Base-by-base conservation (phyloP, 73 alveolate species). In the Paramecium sexaurelia region DNA sequence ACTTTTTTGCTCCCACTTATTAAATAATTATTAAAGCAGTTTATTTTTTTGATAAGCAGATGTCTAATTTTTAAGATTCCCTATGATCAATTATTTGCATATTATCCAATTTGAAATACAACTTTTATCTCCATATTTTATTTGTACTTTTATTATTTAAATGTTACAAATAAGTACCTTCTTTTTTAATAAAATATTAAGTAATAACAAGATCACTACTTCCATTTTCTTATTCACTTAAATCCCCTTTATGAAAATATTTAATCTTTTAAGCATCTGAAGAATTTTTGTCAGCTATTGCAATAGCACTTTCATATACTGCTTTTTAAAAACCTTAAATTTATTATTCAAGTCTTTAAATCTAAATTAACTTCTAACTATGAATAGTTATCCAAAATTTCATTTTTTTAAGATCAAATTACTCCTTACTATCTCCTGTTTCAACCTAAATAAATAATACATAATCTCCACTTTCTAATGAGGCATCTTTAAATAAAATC, bases 211-310 rank as follows among this genome's bases (percentile, higher is more conserved):
- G 41, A 41, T 78, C 90, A 15, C 75, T 40, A 40, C 90, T 78
- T 10, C 90, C 90, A 43, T 78, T 78, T 43, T 78, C 90, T 7
- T 78, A 78, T 40, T 78, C 90, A 45, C 90, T 78, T 2, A 78
- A 27, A 78, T 78, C 90, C 19, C 90, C 90, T 37, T 78, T 78
- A 78, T 78, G 40, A 43, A 39, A 78, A 45, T 29, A 78, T 45
- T 43, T 78, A 5, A 39, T 24, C 11, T 78, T 24, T 24, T 17
- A 6, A 37, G 43, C 20, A 24, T 41, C 75, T 43, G 6, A 11
- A 9, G 43, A 41, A 24, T 40, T 11, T 24, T 78, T 78, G 19
- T 78, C 90, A 9, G 90, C 90, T 0, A 29, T 22, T 40, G 26
- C 27, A 1, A 78, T 43, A 13, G 90, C 90, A 78, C 73, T 78